Percentiles rank a stretch among this genome's conserved stretches.
Conservation (phyloP, 495 filamentous ascomycete genomes). For the Daldinia concentrica region DNA sequence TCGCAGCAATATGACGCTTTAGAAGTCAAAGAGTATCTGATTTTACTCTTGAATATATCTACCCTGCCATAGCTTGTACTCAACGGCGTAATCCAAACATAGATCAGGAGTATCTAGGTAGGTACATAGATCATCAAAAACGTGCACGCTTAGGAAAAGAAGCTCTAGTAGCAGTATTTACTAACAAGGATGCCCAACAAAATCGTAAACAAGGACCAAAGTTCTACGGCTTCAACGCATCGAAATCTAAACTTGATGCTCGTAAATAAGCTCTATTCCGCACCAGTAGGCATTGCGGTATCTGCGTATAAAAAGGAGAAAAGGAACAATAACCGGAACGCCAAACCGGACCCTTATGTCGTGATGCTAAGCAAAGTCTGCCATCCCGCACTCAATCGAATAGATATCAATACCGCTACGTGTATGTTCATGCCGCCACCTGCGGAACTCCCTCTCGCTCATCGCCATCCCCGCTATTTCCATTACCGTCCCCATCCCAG, state of each 20-base stretch:
- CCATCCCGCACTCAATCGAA: neutral
- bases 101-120: no score
- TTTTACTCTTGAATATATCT: no score
- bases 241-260: neutral
- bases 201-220: neutral
- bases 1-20: no score
- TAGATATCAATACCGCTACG: neutral
- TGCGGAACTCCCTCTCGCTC: neutral
- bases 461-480: neutral
- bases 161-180: neutral
- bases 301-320: neutral
- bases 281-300: neutral
- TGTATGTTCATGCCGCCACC: conserved; percentile 6
- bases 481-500: neutral
- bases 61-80: no score
- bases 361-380: conserved; percentile 31
- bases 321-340: conserved; percentile 23
- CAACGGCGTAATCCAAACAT: no score
- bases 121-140: neutral
- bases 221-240: neutral
- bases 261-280: neutral
- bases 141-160: neutral
- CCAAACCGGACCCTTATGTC: conserved; percentile 29
- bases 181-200: neutral
- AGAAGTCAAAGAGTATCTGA: no score